Percentiles rank a stretch among this genome's conserved stretches.
Conservation (phyloP, 176 grass and related monocot genomes). For the Rhynchospora tenuis region DNA sequence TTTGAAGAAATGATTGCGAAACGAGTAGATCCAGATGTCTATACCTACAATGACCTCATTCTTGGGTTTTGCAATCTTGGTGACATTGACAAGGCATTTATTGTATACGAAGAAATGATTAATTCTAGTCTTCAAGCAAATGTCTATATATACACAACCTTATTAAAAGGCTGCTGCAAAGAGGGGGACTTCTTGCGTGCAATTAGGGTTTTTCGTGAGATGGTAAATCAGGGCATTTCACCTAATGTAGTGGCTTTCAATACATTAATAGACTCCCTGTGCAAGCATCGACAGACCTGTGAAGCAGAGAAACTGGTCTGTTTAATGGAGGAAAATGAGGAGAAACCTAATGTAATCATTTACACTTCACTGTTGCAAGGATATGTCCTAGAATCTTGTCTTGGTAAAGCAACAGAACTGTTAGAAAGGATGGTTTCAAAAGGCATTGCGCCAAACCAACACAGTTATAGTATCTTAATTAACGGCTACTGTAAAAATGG, state of each 20-base stretch:
- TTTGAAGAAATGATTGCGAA: too few species aligned
- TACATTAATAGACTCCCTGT: slow-evolving; percentile 10
- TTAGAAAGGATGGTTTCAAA: too few species aligned
- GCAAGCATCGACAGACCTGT: not conserved
- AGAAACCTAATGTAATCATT: not conserved
- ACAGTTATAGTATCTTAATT: too few species aligned
- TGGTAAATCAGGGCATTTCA: not conserved
- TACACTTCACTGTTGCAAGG: not conserved
- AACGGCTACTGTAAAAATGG: too few species aligned
- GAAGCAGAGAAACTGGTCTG: slow-evolving; percentile 24
- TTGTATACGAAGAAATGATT: too few species aligned
- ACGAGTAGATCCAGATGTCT: too few species aligned
- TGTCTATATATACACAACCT: not conserved
- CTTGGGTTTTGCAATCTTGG: too few species aligned
- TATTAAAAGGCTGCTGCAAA: slow-evolving; percentile 11
- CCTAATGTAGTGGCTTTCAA: not conserved
- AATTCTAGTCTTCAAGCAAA: too few species aligned
- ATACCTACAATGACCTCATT: too few species aligned
- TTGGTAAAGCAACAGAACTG: too few species aligned
- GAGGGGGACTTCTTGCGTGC: not conserved
- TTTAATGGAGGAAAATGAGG: not conserved
- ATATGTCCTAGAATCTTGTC: not conserved
- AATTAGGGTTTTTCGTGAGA: slow-evolving; percentile 1
- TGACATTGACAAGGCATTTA: too few species aligned
- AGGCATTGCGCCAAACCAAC: too few species aligned